These are phyloP conservation scores for Jimgerdemannia flammicorona DNA, from an alignment of 192 early-diverging fungal genomes.

Conservation along the genomic window DNA sequence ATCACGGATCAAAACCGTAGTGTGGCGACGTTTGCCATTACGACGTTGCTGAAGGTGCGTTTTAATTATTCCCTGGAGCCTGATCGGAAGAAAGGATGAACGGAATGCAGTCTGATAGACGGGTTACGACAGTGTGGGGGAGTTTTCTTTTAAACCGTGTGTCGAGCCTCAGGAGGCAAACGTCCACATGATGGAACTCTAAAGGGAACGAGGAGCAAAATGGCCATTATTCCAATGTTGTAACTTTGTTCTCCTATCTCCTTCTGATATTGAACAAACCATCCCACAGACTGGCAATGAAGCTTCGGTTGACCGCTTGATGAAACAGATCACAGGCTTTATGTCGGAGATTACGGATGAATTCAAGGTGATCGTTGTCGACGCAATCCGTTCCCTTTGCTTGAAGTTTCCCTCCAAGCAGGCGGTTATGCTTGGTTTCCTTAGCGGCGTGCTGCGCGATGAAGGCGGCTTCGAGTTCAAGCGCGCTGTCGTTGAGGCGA, in stretches of 20 bases:
- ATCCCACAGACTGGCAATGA: constrained; percentile 83
- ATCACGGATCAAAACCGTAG: constrained; percentile 96
- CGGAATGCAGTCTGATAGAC: too few species aligned
- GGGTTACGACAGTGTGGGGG: too few species aligned
- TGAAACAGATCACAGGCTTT: constrained; percentile 99
- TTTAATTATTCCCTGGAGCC: constrained; percentile 4
- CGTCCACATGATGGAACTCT: too few species aligned
- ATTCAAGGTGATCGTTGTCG: constrained; percentile 99
- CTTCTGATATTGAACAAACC: constrained; percentile 12
- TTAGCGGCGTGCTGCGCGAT: constrained; percentile 89
- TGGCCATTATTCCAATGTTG: too few species aligned
- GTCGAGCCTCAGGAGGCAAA: too few species aligned
- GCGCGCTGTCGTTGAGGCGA: constrained; percentile 93
- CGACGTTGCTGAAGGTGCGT: constrained; percentile 78
- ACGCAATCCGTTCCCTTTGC: constrained; percentile 94
- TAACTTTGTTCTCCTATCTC: background rate
- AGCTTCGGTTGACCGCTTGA: constrained; percentile 93
- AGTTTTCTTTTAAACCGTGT: too few species aligned
- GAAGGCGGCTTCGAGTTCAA: constrained; percentile 99
- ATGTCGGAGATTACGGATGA: constrained; percentile 99
- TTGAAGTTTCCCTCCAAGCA: constrained; percentile 98
- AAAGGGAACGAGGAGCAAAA: too few species aligned
- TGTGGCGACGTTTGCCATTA: constrained; percentile 98
- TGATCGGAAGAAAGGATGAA: too few species aligned
- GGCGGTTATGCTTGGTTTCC: constrained; percentile 86